phyloP scores from a whole-genome alignment of 164 flowering plant genomes.

The Chimonanthus praecox region DNA sequence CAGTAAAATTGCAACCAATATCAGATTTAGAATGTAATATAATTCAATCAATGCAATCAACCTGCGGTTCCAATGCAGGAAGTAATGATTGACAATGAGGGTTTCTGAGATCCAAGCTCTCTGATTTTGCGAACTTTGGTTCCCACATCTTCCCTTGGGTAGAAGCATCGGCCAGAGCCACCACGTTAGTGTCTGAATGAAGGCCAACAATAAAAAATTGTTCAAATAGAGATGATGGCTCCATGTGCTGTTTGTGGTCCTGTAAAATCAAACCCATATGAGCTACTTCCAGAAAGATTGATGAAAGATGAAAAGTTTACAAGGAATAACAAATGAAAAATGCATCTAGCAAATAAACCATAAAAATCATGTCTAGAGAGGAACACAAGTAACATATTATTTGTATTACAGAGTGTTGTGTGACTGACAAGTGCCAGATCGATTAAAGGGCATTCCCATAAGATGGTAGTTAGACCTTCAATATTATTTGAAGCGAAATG shows the following conservation, averaged over 20 bases:
- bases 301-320: background rate
- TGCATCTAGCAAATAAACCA: background rate
- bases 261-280: conserved; percentile 25
- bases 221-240: conserved; percentile 78
- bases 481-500: too few species aligned
- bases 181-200: conserved; percentile 73
- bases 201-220: conserved; percentile 87
- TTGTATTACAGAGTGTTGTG: too few species aligned
- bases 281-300: background rate
- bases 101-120: conserved; percentile 30
- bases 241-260: conserved; percentile 55
- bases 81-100: conserved; percentile 39
- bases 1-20: background rate
- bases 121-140: conserved; percentile 42
- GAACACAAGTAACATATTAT: background rate
- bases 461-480: too few species aligned
- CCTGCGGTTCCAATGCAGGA: conserved; percentile 85
- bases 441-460: too few species aligned
- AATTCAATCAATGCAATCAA: conserved; percentile 9
- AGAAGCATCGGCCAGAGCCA: conserved; percentile 68
- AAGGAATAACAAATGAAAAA: background rate
- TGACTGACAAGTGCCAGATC: too few species aligned
- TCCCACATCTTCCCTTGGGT: conserved; percentile 79
- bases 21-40: background rate
- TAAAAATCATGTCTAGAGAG: background rate